Evolutionary conservation across 768 basidiomycete species (phyloP).

Genomic region (Trametes meyenii): DNA sequence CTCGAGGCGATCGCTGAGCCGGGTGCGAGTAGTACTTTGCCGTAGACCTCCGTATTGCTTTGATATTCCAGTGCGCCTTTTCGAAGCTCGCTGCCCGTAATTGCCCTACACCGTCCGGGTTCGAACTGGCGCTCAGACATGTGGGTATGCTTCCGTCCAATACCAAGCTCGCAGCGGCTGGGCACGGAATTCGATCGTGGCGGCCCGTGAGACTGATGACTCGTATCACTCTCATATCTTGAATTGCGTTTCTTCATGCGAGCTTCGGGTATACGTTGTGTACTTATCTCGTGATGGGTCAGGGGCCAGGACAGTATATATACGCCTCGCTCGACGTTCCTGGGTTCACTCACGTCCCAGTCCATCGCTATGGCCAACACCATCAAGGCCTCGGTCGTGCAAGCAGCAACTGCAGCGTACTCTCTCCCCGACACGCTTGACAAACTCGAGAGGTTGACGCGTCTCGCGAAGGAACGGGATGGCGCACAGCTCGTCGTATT

Average conservation of each 20-base stretch:
- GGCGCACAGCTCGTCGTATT: constrained; percentile 53
- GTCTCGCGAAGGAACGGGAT: constrained; percentile 49
- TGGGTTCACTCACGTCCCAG: background rate
- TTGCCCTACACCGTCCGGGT: background rate
- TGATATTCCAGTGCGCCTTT: constrained; percentile 2
- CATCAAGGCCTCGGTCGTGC: constrained; percentile 55
- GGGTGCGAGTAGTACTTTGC: constrained; percentile 22
- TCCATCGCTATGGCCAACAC: constrained; percentile 29
- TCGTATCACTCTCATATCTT: background rate
- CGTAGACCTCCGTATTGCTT: constrained; percentile 8
- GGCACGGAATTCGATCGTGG: constrained; percentile 8
- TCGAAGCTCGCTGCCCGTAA: background rate
- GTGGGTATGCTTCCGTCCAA: background rate
- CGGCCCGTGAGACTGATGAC: constrained; percentile 12
- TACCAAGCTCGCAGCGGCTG: background rate
- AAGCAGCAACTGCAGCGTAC: constrained; percentile 51
- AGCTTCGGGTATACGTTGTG: background rate
- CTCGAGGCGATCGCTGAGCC: constrained; percentile 13
- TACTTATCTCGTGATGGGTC: constrained; percentile 11
- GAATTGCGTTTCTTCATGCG: background rate
- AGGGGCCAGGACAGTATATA: constrained; percentile 1
- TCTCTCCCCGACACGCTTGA: constrained; percentile 48
- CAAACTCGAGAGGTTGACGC: constrained; percentile 51
- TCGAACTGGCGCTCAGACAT: background rate
- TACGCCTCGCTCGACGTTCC: background rate